Evolutionary conservation across 2,329 filamentous ascomycete genomes (phyloP).

Genomic region (Fonsecaea multimorphosa): DNA sequence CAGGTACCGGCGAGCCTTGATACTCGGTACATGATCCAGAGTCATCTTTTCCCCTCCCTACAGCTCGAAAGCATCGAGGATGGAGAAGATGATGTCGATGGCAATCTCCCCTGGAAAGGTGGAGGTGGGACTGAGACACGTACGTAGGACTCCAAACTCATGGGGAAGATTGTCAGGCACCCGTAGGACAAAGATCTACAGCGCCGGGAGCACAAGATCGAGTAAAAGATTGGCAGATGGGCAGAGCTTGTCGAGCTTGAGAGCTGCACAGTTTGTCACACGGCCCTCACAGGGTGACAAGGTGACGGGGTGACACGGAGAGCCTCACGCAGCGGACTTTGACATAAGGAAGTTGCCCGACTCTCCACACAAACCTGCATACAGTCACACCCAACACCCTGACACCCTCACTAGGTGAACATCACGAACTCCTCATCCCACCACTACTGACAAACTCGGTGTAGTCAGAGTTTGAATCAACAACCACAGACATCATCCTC

Average conservation of each 20-base stretch:
- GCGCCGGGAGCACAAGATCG: not conserved
- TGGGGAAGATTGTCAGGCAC: slow-evolving; percentile 6
- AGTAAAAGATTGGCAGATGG: not conserved
- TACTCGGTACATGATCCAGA: slow-evolving; percentile 1
- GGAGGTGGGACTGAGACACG: not conserved
- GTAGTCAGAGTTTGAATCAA: not conserved
- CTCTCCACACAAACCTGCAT: not conserved
- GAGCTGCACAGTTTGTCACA: not conserved
- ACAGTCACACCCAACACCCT: too few relatives aligned
- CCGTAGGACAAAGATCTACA: slow-evolving; percentile 1
- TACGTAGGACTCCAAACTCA: not conserved
- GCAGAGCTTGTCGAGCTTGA: not conserved
- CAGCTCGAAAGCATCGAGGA: not conserved
- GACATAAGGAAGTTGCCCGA: not conserved
- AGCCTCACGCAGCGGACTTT: not conserved
- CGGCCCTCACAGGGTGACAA: too few relatives aligned
- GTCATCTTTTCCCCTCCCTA: not conserved
- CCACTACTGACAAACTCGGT: not conserved
- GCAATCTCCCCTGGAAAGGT: not conserved
- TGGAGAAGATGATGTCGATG: slow-evolving; percentile 1
- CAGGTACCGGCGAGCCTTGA: not conserved
- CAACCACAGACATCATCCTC: not conserved
- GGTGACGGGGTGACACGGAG: not conserved
- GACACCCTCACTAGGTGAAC: not conserved
- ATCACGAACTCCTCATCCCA: not conserved